A percentile compares a stretch with the other conserved stretches of the same genome.
Conservation (phyloP, 768 basidiomycete genomes). For the Kwoniella sp. region DNA sequence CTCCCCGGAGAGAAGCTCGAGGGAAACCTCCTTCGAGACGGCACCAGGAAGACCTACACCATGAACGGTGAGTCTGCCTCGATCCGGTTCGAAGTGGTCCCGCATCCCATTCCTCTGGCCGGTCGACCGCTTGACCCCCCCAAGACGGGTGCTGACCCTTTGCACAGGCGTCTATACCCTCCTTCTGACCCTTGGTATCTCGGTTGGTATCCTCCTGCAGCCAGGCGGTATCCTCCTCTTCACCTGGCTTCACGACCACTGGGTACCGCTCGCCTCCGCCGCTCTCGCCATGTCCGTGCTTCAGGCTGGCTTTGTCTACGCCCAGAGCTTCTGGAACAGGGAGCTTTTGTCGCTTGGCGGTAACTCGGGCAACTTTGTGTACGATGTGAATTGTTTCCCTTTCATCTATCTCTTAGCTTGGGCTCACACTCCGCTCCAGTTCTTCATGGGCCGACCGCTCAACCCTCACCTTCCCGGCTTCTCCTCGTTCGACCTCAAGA, state of each 20-base stretch:
- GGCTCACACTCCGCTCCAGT: slow-evolving; percentile 16
- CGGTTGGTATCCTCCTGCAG: slow-evolving; percentile 64
- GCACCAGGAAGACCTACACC: slow-evolving; percentile 76
- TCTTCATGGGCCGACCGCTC: slow-evolving; percentile 57
- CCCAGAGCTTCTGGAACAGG: slow-evolving; percentile 62
- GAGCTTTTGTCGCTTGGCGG: slow-evolving; percentile 86
- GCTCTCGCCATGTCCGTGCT: slow-evolving; percentile 69
- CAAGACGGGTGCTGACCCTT: too few species aligned
- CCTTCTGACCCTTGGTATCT: slow-evolving; percentile 71
- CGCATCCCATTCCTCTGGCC: too few species aligned
- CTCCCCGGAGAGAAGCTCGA: slow-evolving; percentile 70
- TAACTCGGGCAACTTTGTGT: slow-evolving; percentile 78
- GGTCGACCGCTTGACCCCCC: too few species aligned
- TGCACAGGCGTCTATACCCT: slow-evolving; percentile 87
- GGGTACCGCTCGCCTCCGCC: slow-evolving; percentile 81
- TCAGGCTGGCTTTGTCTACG: slow-evolving; percentile 70
- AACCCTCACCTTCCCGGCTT: slow-evolving; percentile 60
- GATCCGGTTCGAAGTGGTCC: too few species aligned
- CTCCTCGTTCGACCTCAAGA: slow-evolving; percentile 65
- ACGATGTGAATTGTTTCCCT: slow-evolving; percentile 65
- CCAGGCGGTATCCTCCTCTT: slow-evolving; percentile 69
- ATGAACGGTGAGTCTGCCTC: slow-evolving; percentile 91
- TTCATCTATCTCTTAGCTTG: background rate
- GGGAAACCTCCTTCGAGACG: slow-evolving; percentile 68
- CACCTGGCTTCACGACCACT: slow-evolving; percentile 87